Base-by-base conservation (phyloP, 2,329 filamentous ascomycete genomes). In the Aspergillus versicolor region DNA sequence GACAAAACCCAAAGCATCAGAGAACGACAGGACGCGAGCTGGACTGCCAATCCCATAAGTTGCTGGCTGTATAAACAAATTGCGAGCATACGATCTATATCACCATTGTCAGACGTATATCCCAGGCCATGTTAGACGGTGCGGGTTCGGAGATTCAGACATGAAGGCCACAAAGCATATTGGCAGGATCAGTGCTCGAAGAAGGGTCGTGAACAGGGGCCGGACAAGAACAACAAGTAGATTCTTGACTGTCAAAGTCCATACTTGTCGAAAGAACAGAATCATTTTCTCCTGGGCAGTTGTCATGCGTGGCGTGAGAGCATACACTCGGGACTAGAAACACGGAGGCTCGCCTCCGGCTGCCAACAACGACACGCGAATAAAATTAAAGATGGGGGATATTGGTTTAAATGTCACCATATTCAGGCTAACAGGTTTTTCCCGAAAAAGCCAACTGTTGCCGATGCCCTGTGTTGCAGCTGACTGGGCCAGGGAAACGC, bases 11-110 rank as follows among this genome's bases (percentile, higher is more conserved):
- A 96, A 80, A 1, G 87, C 90, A 60, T 89, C 77, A 34, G 79
- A 67, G 17, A 96, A 81, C 11, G 84, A 82, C 58, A 86, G 83
- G 60, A 96, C 75, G 0, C 86, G 80, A 6, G 75, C 77, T 0
- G 85, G 73, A 0, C 79, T 70, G 44, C 87, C 89, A 62, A 96
- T 86, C 44, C 92, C 92, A 67, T 83, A 96, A 3, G 82, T 77
- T 1, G 89, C 88, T 1, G 90, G 88, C 1, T 91, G 88, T 3
- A 92, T 84, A 67, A 96, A 93, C 61, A 96, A 84, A 70, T 92
- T 92, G 64, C 90, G 88, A 15, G 91, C 88, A 71, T 89, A 93
- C 52, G 78, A 77, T 46, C 82, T 82, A 30, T 49, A 37, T 45
- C 3, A 4, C 12, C 4, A 30, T 30, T 8, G 41, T 52, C 12